Percentiles rank a stretch among this genome's conserved stretches.
phyloP scores from a whole-genome alignment of 2,329 filamentous ascomycete species.

The Trichophyton verrucosum region DNA sequence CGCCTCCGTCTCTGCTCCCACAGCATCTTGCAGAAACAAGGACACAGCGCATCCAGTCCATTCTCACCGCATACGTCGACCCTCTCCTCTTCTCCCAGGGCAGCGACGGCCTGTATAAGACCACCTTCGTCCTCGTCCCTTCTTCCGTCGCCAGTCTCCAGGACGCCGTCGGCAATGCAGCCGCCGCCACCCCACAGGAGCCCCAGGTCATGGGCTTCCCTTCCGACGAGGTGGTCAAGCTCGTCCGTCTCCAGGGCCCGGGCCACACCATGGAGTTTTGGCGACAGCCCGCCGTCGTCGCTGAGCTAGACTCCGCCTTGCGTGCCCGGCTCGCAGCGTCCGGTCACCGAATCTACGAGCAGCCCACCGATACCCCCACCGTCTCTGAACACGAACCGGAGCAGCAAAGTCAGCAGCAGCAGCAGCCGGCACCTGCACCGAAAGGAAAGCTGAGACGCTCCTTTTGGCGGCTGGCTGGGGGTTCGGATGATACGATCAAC shows the following conservation, averaged over 20 bases:
- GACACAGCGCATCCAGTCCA: slow-evolving; percentile 27
- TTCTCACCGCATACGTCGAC: slow-evolving; percentile 30
- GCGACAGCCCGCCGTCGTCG: slow-evolving; percentile 29
- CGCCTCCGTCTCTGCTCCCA: slow-evolving; percentile 7
- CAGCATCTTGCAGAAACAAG: slow-evolving; percentile 28
- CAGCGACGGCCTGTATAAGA: slow-evolving; percentile 31
- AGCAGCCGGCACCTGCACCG: neutral
- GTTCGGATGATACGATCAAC: slow-evolving; percentile 14
- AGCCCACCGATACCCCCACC: neutral
- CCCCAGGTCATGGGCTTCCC: slow-evolving; percentile 30
- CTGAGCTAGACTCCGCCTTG: slow-evolving; percentile 28
- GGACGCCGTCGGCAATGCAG: slow-evolving; percentile 12
- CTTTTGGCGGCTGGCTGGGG: slow-evolving; percentile 13
- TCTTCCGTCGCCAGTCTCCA: slow-evolving; percentile 28
- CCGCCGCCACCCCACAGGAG: slow-evolving; percentile 13
- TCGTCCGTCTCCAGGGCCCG: slow-evolving; percentile 29
- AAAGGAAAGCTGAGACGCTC: slow-evolving; percentile 11
- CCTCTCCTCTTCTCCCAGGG: slow-evolving; percentile 31
- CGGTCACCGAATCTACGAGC: slow-evolving; percentile 14
- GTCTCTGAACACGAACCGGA: neutral
- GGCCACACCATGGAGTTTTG: slow-evolving; percentile 35
- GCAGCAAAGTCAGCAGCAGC: neutral
- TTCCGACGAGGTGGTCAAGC: slow-evolving; percentile 27
- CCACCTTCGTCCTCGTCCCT: slow-evolving; percentile 34
- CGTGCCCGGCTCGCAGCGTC: slow-evolving; percentile 18